These are phyloP conservation scores for Spergularia bocconei DNA, from an alignment of 148 eudicot species.

Conservation along the genomic window DNA sequence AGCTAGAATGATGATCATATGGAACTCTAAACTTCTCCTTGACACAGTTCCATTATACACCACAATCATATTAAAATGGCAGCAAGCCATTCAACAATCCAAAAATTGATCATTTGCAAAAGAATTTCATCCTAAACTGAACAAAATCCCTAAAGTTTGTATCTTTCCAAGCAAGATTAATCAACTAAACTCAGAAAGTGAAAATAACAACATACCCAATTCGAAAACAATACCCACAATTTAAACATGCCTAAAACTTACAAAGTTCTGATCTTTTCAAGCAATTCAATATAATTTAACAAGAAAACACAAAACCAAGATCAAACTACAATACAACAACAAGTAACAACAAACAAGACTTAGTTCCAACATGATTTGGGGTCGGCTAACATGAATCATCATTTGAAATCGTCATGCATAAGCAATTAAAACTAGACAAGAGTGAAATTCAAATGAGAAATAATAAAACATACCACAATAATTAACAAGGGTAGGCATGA, in stretches of 20 bases:
- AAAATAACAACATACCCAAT: background rate
- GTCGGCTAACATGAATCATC: no score
- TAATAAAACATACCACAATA: slow-evolving; percentile 57
- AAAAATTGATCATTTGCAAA: background rate
- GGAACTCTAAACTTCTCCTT: background rate
- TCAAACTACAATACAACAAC: background rate
- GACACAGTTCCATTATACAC: no score
- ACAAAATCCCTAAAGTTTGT: background rate
- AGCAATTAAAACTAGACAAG: background rate
- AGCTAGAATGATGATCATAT: slow-evolving; percentile 13
- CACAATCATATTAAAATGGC: background rate
- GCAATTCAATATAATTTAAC: slow-evolving; percentile 1
- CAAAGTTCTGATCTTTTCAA: background rate
- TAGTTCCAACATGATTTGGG: no score
- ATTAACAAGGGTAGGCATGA: slow-evolving; percentile 78
- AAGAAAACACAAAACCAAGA: background rate
- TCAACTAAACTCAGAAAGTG: background rate
- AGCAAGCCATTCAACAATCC: background rate
- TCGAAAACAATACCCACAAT: background rate
- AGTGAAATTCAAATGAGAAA: background rate
- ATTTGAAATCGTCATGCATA: no score
- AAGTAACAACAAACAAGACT: background rate
- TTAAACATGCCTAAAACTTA: slow-evolving; percentile 1
- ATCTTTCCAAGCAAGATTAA: background rate
- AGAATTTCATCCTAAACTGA: background rate